Evolutionary conservation across 352 stramenopile genomes (phyloP).

Genomic region (Blastocystis sp.): DNA sequence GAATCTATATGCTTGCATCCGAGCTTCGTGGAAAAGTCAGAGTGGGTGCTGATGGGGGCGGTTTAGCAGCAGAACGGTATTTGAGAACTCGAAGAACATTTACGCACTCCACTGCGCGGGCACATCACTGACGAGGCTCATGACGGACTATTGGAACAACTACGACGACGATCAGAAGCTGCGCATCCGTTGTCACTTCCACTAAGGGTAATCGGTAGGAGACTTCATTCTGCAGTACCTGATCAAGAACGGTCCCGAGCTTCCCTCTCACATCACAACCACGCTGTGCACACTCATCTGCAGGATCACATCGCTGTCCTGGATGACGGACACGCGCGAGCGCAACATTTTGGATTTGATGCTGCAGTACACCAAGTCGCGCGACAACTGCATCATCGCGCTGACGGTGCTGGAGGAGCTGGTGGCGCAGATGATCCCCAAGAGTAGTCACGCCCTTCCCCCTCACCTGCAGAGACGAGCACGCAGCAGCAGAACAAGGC

Average conservation of each 20-base stretch:
- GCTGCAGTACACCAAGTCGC: constrained; percentile 54
- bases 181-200: constrained; percentile 24
- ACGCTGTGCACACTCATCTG: constrained; percentile 42
- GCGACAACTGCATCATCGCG: constrained; percentile 50
- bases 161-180: constrained; percentile 61
- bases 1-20: constrained; percentile 50
- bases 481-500: constrained; percentile 52
- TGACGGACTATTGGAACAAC: constrained; percentile 69
- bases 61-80: constrained; percentile 42
- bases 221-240: constrained; percentile 67
- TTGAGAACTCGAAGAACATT: constrained; percentile 68
- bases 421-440: constrained; percentile 58
- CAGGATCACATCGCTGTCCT: constrained; percentile 65
- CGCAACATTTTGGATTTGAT: constrained; percentile 63
- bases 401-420: constrained; percentile 48
- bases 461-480: constrained; percentile 27
- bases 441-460: background rate
- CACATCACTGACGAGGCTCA: constrained; percentile 61
- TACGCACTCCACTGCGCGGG: constrained; percentile 47
- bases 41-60: background rate
- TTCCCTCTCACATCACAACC: constrained; percentile 16
- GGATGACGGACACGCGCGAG: constrained; percentile 54
- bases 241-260: constrained; percentile 55
- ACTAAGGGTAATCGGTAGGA: background rate
- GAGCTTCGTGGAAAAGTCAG: constrained; percentile 57